phyloP scores from a whole-genome alignment of 371 early-diverging fungal genomes.

The Umbelopsis sp. region DNA sequence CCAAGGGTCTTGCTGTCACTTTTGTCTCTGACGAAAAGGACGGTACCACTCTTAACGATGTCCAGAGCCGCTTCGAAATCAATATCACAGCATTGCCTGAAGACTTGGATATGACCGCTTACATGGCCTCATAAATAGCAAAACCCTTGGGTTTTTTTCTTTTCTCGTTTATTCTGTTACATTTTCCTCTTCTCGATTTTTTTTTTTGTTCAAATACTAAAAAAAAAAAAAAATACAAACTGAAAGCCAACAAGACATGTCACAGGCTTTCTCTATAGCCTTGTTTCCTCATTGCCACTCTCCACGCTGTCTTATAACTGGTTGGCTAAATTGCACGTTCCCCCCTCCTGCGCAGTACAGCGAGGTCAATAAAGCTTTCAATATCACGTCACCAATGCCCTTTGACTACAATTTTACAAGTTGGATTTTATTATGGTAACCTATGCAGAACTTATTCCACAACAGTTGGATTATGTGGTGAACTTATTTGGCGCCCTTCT shows the following conservation, averaged over 20 bases:
- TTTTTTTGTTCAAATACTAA: conserved; percentile 4
- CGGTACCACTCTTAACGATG: conserved; percentile 77
- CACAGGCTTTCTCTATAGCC: too few species aligned
- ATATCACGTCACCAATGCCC: too few species aligned
- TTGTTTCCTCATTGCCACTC: too few species aligned
- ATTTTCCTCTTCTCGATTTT: neutral
- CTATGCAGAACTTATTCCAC: too few species aligned
- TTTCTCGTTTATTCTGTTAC: neutral
- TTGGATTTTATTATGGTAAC: too few species aligned
- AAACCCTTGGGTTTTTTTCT: neutral
- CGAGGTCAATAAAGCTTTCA: too few species aligned
- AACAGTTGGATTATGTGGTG: neutral
- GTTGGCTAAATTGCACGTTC: too few species aligned
- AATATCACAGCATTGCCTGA: conserved; percentile 90
- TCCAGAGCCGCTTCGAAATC: conserved; percentile 97
- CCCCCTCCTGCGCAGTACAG: too few species aligned
- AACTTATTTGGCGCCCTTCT: conserved; percentile 17
- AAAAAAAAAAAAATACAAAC: conserved; percentile 4
- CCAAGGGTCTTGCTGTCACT: conserved; percentile 97
- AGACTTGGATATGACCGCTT: conserved; percentile 80
- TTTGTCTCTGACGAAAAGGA: conserved; percentile 95
- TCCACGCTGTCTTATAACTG: too few species aligned
- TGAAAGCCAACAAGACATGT: neutral
- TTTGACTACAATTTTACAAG: too few species aligned
- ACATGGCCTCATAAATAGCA: conserved; percentile 50